phyloP scores from a whole-genome alignment of 148 eudicot species.

The Chenopodium berlandieri region DNA sequence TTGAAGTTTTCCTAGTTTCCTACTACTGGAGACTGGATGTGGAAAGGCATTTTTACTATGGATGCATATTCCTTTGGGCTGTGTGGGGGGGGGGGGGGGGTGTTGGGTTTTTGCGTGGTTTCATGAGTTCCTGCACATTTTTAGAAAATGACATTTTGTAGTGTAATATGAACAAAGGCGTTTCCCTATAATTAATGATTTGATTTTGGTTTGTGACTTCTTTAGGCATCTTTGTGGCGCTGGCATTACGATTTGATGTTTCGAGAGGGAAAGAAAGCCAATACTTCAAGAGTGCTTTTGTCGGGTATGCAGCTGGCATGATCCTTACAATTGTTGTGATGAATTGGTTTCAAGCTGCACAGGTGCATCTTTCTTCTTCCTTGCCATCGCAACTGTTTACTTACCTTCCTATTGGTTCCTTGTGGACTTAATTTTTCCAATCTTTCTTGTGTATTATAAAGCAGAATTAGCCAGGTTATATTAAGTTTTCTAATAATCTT shows the following conservation, averaged over 20 bases:
- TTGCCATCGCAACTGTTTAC: neutral
- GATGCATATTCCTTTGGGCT: neutral
- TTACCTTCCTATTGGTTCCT: neutral
- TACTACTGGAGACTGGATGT: neutral
- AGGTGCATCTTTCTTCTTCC: constrained; percentile 41
- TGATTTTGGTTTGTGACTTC: constrained; percentile 13
- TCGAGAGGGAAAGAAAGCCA: constrained; percentile 78
- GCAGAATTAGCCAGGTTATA: neutral
- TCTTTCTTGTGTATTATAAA: neutral
- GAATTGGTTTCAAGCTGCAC: constrained; percentile 99
- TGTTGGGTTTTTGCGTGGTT: neutral
- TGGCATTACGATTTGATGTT: constrained; percentile 96
- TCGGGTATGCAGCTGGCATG: constrained; percentile 75
- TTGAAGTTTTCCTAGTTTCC: no score
- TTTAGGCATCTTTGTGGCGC: constrained; percentile 91
- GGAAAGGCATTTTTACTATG: neutral
- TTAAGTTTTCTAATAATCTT: neutral
- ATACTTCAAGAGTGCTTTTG: constrained; percentile 88
- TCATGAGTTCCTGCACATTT: neutral
- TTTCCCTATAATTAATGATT: neutral
- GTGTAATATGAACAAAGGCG: neutral
- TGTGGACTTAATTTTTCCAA: neutral
- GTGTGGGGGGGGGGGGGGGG: neutral
- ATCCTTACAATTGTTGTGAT: constrained; percentile 81
- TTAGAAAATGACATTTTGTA: neutral